Evolutionary conservation across 1,139 yeast genomes (phyloP).

Genomic region (Lodderomyces theae): DNA sequence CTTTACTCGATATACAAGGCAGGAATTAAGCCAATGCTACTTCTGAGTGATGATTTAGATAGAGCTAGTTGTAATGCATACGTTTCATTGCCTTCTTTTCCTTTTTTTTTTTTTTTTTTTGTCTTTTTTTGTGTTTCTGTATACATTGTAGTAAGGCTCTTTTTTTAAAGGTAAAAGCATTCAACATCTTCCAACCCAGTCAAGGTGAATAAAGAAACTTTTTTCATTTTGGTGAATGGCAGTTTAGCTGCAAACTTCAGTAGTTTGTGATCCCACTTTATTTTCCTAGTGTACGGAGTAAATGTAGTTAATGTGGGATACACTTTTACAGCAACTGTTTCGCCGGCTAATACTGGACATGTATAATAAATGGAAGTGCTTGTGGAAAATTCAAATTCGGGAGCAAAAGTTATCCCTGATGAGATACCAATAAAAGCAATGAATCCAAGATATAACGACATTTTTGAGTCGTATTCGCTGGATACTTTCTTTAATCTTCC

Average conservation of each 20-base stretch:
- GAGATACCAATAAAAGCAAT: slow-evolving; percentile 7
- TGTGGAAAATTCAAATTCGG: slow-evolving; percentile 10
- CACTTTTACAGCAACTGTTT: slow-evolving; percentile 12
- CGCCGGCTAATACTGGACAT: slow-evolving; percentile 13
- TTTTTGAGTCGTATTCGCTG: slow-evolving; percentile 8
- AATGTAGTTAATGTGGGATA: slow-evolving; percentile 9
- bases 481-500: slow-evolving; percentile 7
- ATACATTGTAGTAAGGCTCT: not conserved
- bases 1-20: too few relatives aligned
- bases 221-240: slow-evolving; percentile 5
- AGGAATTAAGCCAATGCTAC: too few relatives aligned
- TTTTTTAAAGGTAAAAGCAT: slow-evolving; percentile 9
- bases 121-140: too few relatives aligned
- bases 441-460: slow-evolving; percentile 10
- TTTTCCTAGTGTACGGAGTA: slow-evolving; percentile 9
- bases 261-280: slow-evolving; percentile 11
- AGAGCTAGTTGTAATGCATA: too few relatives aligned
- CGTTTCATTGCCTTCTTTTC: too few relatives aligned
- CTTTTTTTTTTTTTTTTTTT: too few relatives aligned
- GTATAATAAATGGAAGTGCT: slow-evolving; percentile 9
- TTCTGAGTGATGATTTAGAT: too few relatives aligned
- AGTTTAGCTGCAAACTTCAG: slow-evolving; percentile 8
- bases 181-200: slow-evolving; percentile 17
- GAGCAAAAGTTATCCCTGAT: slow-evolving; percentile 11
- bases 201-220: slow-evolving; percentile 10